Conservation (phyloP, 495 filamentous ascomycete species). For the Penicilliopsis zonata region DNA sequence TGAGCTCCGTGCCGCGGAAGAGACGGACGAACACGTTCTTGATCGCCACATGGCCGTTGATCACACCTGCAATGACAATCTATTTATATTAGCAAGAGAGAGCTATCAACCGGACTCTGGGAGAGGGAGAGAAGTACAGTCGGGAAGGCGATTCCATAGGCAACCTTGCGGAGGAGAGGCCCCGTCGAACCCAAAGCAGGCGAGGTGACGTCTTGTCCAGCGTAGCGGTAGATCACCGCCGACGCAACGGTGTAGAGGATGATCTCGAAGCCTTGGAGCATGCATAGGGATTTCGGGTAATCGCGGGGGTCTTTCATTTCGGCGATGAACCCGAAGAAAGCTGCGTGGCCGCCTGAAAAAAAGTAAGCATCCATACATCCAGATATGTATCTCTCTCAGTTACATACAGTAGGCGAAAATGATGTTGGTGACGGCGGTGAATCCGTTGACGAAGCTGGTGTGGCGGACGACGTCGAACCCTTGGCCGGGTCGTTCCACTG, state of each 20-base stretch:
- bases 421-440: conserved; percentile 21
- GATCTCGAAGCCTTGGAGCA: conserved; percentile 52
- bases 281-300: conserved; percentile 51
- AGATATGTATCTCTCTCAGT: too few species aligned
- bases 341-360: conserved; percentile 49
- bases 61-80: conserved; percentile 30
- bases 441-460: conserved; percentile 31
- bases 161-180: conserved; percentile 48
- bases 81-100: conserved; percentile 1
- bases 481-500: conserved; percentile 17
- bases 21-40: conserved; percentile 58
- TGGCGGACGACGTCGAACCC: conserved; percentile 6
- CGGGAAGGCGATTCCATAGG: conserved; percentile 66
- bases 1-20: conserved; percentile 41
- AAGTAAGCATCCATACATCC: too few species aligned
- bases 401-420: conserved; percentile 29
- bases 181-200: conserved; percentile 60
- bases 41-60: conserved; percentile 47
- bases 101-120: conserved; percentile 11
- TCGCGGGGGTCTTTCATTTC: conserved; percentile 58
- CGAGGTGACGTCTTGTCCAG: conserved; percentile 53
- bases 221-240: conserved; percentile 53
- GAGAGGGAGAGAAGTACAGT: conserved; percentile 28
- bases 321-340: conserved; percentile 65
- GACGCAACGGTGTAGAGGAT: conserved; percentile 43